These are phyloP conservation scores for Geotrichum histeridarum DNA, from an alignment of 1,139 yeast species.

Conservation along the genomic window DNA sequence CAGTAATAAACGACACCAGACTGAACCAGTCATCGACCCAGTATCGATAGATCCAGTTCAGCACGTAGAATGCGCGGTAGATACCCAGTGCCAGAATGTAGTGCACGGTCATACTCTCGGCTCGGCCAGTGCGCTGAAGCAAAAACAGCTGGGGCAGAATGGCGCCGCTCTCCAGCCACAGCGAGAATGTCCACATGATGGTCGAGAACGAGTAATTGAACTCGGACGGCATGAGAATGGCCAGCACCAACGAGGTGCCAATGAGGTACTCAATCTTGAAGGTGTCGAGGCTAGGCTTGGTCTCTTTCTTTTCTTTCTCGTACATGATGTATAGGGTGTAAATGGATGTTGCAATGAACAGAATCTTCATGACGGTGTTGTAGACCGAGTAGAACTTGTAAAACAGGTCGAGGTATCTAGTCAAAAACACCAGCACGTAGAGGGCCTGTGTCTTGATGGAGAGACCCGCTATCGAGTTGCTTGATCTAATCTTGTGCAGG, in stretches of 20 bases:
- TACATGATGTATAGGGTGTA: conserved; percentile 73
- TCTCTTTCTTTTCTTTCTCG: conserved; percentile 45
- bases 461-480: conserved; percentile 72
- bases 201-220: conserved; percentile 45
- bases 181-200: conserved; percentile 37
- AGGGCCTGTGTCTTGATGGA: conserved; percentile 83
- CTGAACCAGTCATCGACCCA: conserved; percentile 62
- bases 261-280: conserved; percentile 71
- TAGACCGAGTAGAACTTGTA: conserved; percentile 53
- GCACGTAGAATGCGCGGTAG: conserved; percentile 82
- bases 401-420: conserved; percentile 72
- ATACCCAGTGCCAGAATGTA: conserved; percentile 89
- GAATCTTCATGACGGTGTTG: conserved; percentile 72
- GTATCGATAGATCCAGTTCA: conserved; percentile 92
- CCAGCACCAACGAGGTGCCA: conserved; percentile 55
- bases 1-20: conserved; percentile 67
- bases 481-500: conserved; percentile 60
- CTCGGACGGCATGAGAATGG: conserved; percentile 62
- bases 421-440: conserved; percentile 68
- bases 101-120: conserved; percentile 81
- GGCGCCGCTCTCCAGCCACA: conserved; percentile 74
- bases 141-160: conserved; percentile 88
- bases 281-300: conserved; percentile 52
- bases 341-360: conserved; percentile 67
- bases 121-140: conserved; percentile 84